phyloP scores from a whole-genome alignment of 2,329 filamentous ascomycete species.

The Blastomyces parvus region DNA sequence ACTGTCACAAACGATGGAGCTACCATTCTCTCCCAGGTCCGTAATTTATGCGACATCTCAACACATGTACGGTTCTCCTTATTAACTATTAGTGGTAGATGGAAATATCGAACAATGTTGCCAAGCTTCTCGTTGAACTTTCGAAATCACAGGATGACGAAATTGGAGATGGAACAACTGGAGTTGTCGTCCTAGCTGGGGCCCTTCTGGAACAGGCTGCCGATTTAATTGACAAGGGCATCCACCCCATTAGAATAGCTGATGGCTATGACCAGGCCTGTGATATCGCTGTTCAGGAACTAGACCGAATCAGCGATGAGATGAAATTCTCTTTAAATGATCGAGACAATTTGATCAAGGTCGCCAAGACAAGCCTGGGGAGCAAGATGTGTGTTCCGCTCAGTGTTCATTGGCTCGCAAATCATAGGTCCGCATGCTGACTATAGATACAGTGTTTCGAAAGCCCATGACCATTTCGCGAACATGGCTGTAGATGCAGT shows the following conservation, averaged over 20 bases:
- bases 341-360: conserved; percentile 80
- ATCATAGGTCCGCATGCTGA: conserved; percentile 7
- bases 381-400: conserved; percentile 65
- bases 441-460: conserved; percentile 57
- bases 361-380: conserved; percentile 88
- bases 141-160: conserved; percentile 98
- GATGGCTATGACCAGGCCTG: conserved; percentile 97
- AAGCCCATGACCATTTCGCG: conserved; percentile 95
- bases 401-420: background rate
- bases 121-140: conserved; percentile 90
- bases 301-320: conserved; percentile 86
- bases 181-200: conserved; percentile 90
- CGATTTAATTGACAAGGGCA: conserved; percentile 98
- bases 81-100: conserved; percentile 48
- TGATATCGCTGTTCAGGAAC: conserved; percentile 85
- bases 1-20: conserved; percentile 98
- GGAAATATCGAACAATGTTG: conserved; percentile 98
- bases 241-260: conserved; percentile 96
- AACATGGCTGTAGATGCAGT: conserved; percentile 96
- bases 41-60: conserved; percentile 14
- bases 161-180: conserved; percentile 96
- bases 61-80: conserved; percentile 1
- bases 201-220: conserved; percentile 93
- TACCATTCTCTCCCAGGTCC: conserved; percentile 73
- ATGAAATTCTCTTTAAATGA: conserved; percentile 75